These are phyloP conservation scores for Rhynchosporium secalis DNA, from an alignment of 2,329 filamentous ascomycete genomes.

Conservation along the genomic window DNA sequence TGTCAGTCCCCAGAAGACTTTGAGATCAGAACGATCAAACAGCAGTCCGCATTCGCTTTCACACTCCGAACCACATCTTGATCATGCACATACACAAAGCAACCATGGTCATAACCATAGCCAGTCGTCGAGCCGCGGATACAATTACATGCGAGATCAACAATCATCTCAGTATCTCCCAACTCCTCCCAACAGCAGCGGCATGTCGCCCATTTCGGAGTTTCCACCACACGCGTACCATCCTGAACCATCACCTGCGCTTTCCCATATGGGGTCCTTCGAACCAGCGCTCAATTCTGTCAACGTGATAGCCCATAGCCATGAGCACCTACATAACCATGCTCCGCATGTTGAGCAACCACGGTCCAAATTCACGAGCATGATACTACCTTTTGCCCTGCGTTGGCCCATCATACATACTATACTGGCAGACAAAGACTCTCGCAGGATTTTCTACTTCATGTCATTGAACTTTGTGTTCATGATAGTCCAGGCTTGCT, in stretches of 20 bases:
- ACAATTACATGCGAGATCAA: slow-evolving; percentile 22
- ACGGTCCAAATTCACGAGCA: slow-evolving; percentile 69
- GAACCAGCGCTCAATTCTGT: slow-evolving; percentile 30
- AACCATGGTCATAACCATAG: slow-evolving; percentile 24
- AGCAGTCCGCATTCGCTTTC: slow-evolving; percentile 36
- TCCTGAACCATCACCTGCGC: slow-evolving; percentile 20
- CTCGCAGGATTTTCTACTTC: slow-evolving; percentile 94
- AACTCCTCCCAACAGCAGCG: slow-evolving; percentile 31
- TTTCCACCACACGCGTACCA: slow-evolving; percentile 25
- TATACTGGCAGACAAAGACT: slow-evolving; percentile 88
- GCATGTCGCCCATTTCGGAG: slow-evolving; percentile 21
- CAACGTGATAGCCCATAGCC: slow-evolving; percentile 29
- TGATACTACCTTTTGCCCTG: slow-evolving; percentile 68
- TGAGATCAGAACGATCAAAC: slow-evolving; percentile 34
- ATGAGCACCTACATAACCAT: slow-evolving; percentile 32
- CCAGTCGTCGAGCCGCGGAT: slow-evolving; percentile 17
- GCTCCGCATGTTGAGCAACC: slow-evolving; percentile 38
- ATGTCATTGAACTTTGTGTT: slow-evolving; percentile 94
- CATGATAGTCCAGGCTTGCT: slow-evolving; percentile 92
- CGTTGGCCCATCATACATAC: slow-evolving; percentile 78
- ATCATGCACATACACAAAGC: slow-evolving; percentile 25
- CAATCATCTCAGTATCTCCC: slow-evolving; percentile 24
- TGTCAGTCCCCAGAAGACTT: slow-evolving; percentile 26
- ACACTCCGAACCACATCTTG: slow-evolving; percentile 34
- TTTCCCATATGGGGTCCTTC: slow-evolving; percentile 25